Percentiles rank a stretch among this genome's conserved stretches.
These are phyloP conservation scores for Umbilicaria muhlenbergii DNA, from an alignment of 495 filamentous ascomycete species.

Conservation along the genomic window DNA sequence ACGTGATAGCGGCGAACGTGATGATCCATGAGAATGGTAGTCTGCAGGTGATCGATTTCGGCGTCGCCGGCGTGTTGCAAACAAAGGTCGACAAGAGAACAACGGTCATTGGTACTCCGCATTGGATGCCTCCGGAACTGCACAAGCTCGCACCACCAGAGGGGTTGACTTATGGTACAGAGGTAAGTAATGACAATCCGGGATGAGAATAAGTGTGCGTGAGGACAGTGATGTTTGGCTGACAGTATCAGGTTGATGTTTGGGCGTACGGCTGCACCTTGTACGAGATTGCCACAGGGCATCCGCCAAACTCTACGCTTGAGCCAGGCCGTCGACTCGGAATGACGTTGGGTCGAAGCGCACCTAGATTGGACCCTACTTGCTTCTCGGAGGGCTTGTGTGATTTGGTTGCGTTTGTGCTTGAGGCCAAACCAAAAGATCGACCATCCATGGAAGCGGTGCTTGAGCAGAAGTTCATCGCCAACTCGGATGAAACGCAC, in stretches of 20 bases:
- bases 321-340: constrained; percentile 41
- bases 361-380: constrained; percentile 56
- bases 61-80: constrained; percentile 78
- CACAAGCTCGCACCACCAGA: constrained; percentile 28
- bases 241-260: constrained; percentile 53
- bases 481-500: constrained; percentile 44
- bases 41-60: constrained; percentile 90
- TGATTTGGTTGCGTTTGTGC: constrained; percentile 62
- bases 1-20: constrained; percentile 57
- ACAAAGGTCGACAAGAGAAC: constrained; percentile 70
- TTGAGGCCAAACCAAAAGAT: constrained; percentile 56
- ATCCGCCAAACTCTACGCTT: constrained; percentile 49
- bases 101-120: constrained; percentile 85
- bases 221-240: constrained; percentile 2
- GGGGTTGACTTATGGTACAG: constrained; percentile 39
- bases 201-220: not conserved
- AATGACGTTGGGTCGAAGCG: constrained; percentile 41
- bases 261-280: constrained; percentile 92
- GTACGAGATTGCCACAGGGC: constrained; percentile 81
- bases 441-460: constrained; percentile 50
- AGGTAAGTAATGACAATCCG: constrained; percentile 19
- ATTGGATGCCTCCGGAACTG: constrained; percentile 96
- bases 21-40: constrained; percentile 75
- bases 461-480: constrained; percentile 30
- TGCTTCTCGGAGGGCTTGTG: constrained; percentile 40